These are phyloP conservation scores for Zostera marina DNA, from an alignment of 116 monocot genomes.

Conservation along the genomic window DNA sequence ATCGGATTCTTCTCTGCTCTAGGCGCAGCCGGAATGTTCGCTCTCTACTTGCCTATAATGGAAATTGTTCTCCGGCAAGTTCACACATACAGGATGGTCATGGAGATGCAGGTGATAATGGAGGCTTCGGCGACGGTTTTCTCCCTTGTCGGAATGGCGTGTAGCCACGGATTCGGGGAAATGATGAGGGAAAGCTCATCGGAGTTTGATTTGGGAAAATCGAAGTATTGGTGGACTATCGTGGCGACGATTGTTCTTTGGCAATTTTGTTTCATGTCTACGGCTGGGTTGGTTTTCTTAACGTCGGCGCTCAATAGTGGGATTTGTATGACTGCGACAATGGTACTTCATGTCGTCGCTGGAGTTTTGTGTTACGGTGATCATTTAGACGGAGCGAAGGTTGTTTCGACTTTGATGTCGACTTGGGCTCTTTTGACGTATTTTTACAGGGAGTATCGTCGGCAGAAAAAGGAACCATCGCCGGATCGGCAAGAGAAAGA, in stretches of 20 bases:
- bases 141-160: slow-evolving; percentile 23
- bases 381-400: slow-evolving; percentile 34
- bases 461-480: slow-evolving; percentile 1
- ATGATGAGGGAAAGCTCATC: slow-evolving; percentile 6
- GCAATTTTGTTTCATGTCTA: slow-evolving; percentile 68
- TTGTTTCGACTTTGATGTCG: slow-evolving; percentile 31
- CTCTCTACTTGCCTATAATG: slow-evolving; percentile 49
- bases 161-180: slow-evolving; percentile 12
- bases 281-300: slow-evolving; percentile 53
- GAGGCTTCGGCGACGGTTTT: slow-evolving; percentile 44
- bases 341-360: slow-evolving; percentile 36
- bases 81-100: slow-evolving; percentile 7
- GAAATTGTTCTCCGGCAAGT: slow-evolving; percentile 36
- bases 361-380: slow-evolving; percentile 46
- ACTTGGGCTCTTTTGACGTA: slow-evolving; percentile 54
- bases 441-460: slow-evolving; percentile 38
- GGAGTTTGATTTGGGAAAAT: slow-evolving; percentile 27
- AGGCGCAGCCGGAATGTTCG: slow-evolving; percentile 46
- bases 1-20: slow-evolving; percentile 35
- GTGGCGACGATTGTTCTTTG: slow-evolving; percentile 23
- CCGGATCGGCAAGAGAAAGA: background rate
- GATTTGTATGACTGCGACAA: slow-evolving; percentile 50
- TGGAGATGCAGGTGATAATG: slow-evolving; percentile 59
- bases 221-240: slow-evolving; percentile 23
- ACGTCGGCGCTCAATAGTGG: slow-evolving; percentile 61